phyloP scores from a whole-genome alignment of 176 grass and related monocot genomes.

The Musa schizocarpa region DNA sequence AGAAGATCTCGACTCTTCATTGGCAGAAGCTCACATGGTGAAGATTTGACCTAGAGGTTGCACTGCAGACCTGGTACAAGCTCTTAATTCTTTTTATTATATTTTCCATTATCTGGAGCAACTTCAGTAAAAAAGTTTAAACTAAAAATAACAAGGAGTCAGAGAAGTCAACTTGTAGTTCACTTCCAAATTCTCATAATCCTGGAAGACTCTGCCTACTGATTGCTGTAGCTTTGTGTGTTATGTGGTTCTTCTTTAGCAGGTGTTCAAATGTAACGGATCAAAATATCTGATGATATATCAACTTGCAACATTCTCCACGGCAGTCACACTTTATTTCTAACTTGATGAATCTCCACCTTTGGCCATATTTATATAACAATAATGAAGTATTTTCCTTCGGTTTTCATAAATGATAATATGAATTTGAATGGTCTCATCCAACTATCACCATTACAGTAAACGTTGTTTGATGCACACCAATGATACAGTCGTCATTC shows the following conservation, averaged over 20 bases:
- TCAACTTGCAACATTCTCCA: background rate
- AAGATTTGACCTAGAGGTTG: slow-evolving; percentile 47
- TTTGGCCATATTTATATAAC: background rate
- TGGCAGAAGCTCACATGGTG: slow-evolving; percentile 61
- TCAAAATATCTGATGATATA: background rate
- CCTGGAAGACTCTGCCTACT: no score
- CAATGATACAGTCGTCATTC: background rate
- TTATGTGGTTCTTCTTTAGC: background rate
- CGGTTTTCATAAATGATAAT: background rate
- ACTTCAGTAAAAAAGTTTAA: background rate
- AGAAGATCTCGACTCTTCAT: slow-evolving; percentile 77
- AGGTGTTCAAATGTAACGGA: background rate
- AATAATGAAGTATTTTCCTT: background rate
- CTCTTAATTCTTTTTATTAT: background rate
- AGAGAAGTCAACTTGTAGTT: no score
- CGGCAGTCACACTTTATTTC: background rate
- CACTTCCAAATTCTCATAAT: no score
- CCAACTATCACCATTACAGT: background rate
- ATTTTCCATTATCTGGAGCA: background rate
- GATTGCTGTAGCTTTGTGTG: background rate
- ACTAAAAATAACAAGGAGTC: background rate
- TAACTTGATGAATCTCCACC: background rate
- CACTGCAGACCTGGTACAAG: background rate
- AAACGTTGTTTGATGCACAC: background rate
- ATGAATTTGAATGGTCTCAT: background rate